Evolutionary conservation across 768 basidiomycete genomes (phyloP).

Genomic region (Heimioporus sp.): DNA sequence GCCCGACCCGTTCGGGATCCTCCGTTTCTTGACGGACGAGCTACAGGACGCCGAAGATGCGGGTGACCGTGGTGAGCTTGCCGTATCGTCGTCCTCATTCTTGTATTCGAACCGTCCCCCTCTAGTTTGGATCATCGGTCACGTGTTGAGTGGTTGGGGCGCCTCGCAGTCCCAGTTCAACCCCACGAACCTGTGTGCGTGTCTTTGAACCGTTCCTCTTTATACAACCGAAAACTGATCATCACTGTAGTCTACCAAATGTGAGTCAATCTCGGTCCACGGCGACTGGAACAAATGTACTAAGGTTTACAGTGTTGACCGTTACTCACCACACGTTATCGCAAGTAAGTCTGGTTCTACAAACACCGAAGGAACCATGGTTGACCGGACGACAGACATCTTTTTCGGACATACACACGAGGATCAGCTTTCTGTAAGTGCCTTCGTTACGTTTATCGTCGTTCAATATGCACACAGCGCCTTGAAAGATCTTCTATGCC

Average conservation of each 20-base stretch:
- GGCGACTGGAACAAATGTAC: too few relatives aligned
- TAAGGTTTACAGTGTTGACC: constrained; percentile 27
- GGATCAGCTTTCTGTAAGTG: constrained; percentile 57
- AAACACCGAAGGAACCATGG: not conserved
- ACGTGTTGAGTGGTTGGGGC: constrained; percentile 48
- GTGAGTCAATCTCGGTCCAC: constrained; percentile 19
- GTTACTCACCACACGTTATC: constrained; percentile 48
- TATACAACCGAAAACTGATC: not conserved
- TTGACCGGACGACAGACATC: constrained; percentile 40
- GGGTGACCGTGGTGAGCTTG: constrained; percentile 39
- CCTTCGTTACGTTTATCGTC: not conserved
- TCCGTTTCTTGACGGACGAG: constrained; percentile 50
- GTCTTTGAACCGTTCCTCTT: not conserved
- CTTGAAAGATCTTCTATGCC: constrained; percentile 58
- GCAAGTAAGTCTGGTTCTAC: constrained; percentile 32
- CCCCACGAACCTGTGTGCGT: constrained; percentile 45
- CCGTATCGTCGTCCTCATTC: not conserved
- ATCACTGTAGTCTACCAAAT: constrained; percentile 44
- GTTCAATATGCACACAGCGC: not conserved
- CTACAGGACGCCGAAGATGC: constrained; percentile 52
- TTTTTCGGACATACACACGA: constrained; percentile 77
- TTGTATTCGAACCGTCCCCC: not conserved
- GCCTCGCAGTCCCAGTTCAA: constrained; percentile 39
- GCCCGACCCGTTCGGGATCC: constrained; percentile 48
- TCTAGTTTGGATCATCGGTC: constrained; percentile 49